Evolutionary conservation across 768 basidiomycete genomes (phyloP), one percentile per base, ranked within the genome.

Genomic region (Lactarius psammicola): DNA sequence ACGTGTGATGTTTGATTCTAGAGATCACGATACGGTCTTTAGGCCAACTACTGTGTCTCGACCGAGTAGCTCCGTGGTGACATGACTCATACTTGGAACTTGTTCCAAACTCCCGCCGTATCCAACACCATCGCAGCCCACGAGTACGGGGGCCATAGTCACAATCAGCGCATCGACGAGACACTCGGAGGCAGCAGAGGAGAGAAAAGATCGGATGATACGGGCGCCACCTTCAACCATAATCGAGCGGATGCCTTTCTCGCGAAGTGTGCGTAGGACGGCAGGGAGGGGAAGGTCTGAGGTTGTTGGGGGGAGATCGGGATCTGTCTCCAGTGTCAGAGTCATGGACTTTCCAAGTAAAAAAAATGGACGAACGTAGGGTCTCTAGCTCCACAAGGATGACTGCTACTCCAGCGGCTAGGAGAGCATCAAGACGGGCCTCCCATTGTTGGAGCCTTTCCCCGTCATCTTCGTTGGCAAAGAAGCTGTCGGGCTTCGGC

Each of bases 141-240:
- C 87, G 18, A 95, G 75, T n/a, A 80, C 81, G 0, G 97, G 97
- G 1, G 95, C 91, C 23, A 93, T 83, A 3, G 97, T 98, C 54
- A 98, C 78, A 54, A 98, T 83, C 23, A 97, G 72, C 15, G 82
- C 80, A 74, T 98, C 91, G 6, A 96, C 80, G 66, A 33, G 73
- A 72, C 46, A 20, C 33, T 54, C 68, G 11, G 60, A 54, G 23
- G 46, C 46, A 20, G 70, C 67, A 30, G 73, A 69, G 46, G 55
- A 75, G 15, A 94, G 76, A 77, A 94, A 92, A 1, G 90, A 86
- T 7, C 81, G 79, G 63, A 99, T 94, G 68, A 99, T 81, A 10
- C 78, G 77, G 10, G 93, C 90, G 18, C 97, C 97, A 60, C 97
- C 97, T 78, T 99, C 97, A 7, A 98, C 91, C 96, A 99, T 99